Evolutionary conservation across 176 grass and related monocot genomes (phyloP).

Genomic region (Ensete glaucum): DNA sequence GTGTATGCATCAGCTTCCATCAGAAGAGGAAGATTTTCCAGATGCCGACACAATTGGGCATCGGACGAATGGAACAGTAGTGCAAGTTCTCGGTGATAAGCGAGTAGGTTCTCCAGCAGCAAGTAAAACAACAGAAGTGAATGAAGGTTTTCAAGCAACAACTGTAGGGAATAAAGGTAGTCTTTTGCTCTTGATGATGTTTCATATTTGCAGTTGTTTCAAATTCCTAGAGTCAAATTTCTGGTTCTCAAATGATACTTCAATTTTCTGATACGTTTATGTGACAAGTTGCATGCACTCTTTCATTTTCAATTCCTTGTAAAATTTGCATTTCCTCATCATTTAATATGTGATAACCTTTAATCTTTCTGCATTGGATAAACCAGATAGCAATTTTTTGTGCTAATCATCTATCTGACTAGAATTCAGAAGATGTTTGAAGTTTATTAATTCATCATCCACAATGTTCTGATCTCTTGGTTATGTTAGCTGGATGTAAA

Average conservation of each 20-base stretch:
- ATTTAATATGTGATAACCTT: not conserved
- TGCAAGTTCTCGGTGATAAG: constrained; percentile 25
- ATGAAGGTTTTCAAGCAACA: constrained; percentile 1
- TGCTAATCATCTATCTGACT: too few species aligned
- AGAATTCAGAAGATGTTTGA: not conserved
- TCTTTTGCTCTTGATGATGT: not conserved
- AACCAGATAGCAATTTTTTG: too few species aligned
- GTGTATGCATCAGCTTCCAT: constrained; percentile 45
- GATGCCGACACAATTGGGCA: constrained; percentile 28
- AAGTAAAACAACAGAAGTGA: constrained; percentile 12
- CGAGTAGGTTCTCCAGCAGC: constrained; percentile 21
- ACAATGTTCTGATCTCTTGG: not conserved
- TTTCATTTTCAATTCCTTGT: not conserved
- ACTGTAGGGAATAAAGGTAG: constrained; percentile 38
- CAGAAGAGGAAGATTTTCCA: constrained; percentile 70
- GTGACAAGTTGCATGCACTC: too few species aligned
- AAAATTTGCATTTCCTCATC: not conserved
- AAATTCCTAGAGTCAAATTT: not conserved
- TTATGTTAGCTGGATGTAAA: constrained; percentile 56
- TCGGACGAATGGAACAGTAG: constrained; percentile 32
- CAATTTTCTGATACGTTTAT: not conserved
- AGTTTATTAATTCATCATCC: not conserved
- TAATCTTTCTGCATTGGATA: not conserved
- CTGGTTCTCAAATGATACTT: not conserved
- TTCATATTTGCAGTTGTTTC: constrained; percentile 15